phyloP scores from a whole-genome alignment of 2,329 filamentous ascomycete genomes.

The Xylaria sp. region DNA sequence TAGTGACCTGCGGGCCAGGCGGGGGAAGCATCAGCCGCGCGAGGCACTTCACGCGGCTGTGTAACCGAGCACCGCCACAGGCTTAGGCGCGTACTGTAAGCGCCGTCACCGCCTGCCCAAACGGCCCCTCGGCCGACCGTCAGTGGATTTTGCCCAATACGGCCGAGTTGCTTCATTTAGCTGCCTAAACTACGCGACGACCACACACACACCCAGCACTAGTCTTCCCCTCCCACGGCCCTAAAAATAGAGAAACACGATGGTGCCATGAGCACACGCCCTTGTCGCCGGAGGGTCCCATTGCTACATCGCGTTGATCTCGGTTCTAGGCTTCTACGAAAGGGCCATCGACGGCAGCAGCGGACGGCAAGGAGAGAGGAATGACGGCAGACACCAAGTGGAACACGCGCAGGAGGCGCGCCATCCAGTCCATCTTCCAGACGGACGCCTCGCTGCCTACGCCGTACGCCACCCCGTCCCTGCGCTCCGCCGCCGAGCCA shows the following conservation, averaged over 20 bases:
- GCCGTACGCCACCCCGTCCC: conserved; percentile 44
- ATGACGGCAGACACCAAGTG: conserved; percentile 46
- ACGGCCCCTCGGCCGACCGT: conserved; percentile 11
- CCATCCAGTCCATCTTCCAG: conserved; percentile 61
- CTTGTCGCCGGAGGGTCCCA: not conserved
- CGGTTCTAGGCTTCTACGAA: conserved; percentile 7
- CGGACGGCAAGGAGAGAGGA: conserved; percentile 11
- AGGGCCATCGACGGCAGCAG: conserved; percentile 8
- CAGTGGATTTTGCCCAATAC: conserved; percentile 12
- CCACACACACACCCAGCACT: not conserved
- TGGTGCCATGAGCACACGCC: not conserved
- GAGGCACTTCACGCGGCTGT: conserved; percentile 15
- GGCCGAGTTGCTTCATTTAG: conserved; percentile 14
- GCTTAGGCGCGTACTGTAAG: conserved; percentile 14
- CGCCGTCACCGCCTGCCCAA: conserved; percentile 24
- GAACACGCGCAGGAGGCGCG: conserved; percentile 50
- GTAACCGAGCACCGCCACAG: conserved; percentile 1
- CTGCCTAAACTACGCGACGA: conserved; percentile 18
- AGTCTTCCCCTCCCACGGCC: not conserved
- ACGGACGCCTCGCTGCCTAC: conserved; percentile 54
- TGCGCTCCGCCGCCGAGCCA: conserved; percentile 43
- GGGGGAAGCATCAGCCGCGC: conserved; percentile 26
- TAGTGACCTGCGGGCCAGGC: no score
- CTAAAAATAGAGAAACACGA: conserved; percentile 25
- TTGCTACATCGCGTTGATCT: conserved; percentile 3